phyloP scores from a whole-genome alignment of 2,329 filamentous ascomycete genomes.

The Tolypocladium amazonense region DNA sequence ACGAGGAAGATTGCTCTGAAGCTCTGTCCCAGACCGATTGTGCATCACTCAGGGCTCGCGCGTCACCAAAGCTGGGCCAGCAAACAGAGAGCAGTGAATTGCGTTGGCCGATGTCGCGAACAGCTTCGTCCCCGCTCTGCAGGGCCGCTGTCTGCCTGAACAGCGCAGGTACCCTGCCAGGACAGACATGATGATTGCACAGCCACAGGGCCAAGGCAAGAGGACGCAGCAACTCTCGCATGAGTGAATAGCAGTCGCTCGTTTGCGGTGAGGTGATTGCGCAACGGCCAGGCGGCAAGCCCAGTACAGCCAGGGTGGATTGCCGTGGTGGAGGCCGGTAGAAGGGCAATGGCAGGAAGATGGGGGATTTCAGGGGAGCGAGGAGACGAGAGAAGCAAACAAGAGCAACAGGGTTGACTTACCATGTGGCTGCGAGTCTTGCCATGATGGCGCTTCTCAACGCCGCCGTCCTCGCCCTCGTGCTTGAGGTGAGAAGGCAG shows the following conservation, averaged over 20 bases:
- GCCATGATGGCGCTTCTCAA: constrained; percentile 62
- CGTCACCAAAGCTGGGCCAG: not conserved
- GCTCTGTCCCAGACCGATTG: not conserved
- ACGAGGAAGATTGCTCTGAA: not conserved
- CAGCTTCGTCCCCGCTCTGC: not conserved
- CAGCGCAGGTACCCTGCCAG: not conserved
- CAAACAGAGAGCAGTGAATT: not conserved
- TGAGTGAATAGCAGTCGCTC: not conserved
- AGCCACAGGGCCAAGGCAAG: not conserved
- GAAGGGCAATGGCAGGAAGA: not conserved
- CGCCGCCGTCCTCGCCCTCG: constrained; percentile 30
- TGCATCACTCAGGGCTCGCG: not conserved
- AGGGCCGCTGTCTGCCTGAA: not conserved
- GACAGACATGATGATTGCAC: not conserved
- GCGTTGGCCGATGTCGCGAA: not conserved
- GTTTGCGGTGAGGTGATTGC: not conserved
- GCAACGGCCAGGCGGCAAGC: not conserved
- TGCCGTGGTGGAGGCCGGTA: not conserved
- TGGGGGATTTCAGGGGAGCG: not conserved
- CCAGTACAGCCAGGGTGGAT: not conserved
- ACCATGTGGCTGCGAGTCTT: constrained; percentile 82
- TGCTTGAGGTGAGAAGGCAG: constrained; percentile 77
- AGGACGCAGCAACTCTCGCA: not conserved
- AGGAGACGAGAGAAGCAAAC: not conserved
- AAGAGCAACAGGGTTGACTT: constrained; percentile 29